phyloP scores from a whole-genome alignment of 2,329 filamentous ascomycete genomes.

The Tolypocladium tundrense region DNA sequence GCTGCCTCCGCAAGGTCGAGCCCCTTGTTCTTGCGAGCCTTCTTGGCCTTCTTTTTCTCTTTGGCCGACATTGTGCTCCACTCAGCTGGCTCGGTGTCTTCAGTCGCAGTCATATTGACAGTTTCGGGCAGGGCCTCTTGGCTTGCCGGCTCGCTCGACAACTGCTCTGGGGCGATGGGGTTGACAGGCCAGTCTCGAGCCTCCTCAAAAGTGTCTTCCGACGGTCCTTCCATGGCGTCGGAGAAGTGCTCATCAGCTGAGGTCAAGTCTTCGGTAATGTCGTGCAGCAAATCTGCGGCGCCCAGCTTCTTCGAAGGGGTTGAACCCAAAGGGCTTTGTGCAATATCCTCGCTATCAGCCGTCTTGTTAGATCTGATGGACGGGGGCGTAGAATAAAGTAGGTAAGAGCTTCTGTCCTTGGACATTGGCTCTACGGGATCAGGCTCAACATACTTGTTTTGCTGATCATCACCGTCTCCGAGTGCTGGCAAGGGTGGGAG shows the following conservation, averaged over 20 bases:
- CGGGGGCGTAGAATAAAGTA: slow-evolving; percentile 28
- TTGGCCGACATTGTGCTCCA: slow-evolving; percentile 7
- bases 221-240: slow-evolving; percentile 18
- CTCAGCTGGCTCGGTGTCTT: slow-evolving; percentile 8
- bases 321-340: slow-evolving; percentile 12
- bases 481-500: slow-evolving; percentile 12
- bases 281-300: slow-evolving; percentile 7
- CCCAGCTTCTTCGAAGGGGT: slow-evolving; percentile 13
- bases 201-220: slow-evolving; percentile 11
- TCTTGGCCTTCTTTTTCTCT: slow-evolving; percentile 11
- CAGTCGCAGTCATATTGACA: not conserved
- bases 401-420: slow-evolving; percentile 31
- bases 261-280: slow-evolving; percentile 18
- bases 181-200: slow-evolving; percentile 1
- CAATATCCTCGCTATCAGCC: slow-evolving; percentile 10
- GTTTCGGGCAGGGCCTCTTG: slow-evolving; percentile 3
- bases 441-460: slow-evolving; percentile 21
- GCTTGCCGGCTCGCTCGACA: slow-evolving; percentile 3
- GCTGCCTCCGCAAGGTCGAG: slow-evolving; percentile 2
- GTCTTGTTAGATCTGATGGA: slow-evolving; percentile 17
- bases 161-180: not conserved
- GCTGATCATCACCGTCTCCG: slow-evolving; percentile 3
- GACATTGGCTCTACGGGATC: slow-evolving; percentile 29
- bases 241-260: slow-evolving; percentile 26
- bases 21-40: slow-evolving; percentile 9